A percentile compares a stretch with the other conserved stretches of the same genome.
Evolutionary conservation across 1,284 basidiomycete species (phyloP).

Genomic region (Trametes sp.): DNA sequence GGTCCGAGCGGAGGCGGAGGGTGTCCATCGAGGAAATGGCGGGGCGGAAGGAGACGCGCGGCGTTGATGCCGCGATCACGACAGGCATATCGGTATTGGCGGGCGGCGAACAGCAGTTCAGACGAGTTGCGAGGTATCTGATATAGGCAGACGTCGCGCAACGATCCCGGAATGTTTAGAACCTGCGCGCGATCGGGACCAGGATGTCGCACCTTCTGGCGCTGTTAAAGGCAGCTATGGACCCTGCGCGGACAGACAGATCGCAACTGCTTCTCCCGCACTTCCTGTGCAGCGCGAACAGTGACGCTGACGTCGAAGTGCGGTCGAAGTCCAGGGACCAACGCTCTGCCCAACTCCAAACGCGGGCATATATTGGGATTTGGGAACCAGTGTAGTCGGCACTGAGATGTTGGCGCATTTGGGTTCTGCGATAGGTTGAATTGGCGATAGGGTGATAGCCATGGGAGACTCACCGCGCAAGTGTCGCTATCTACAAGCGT

Average conservation of each 20-base stretch:
- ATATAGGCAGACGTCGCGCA: background rate
- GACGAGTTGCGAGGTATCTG: background rate
- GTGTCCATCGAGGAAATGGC: background rate
- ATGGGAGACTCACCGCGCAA: background rate
- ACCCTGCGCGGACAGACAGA: background rate
- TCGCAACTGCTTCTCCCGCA: conserved; percentile 29
- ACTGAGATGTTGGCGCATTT: background rate
- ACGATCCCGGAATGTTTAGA: background rate
- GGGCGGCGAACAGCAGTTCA: background rate
- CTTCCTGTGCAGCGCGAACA: conserved; percentile 14
- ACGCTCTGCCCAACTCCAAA: background rate
- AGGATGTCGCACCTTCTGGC: background rate
- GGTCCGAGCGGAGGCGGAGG: conserved; percentile 11
- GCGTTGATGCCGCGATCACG: background rate
- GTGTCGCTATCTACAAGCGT: background rate
- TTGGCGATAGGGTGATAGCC: background rate
- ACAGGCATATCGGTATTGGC: background rate
- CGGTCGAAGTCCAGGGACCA: background rate
- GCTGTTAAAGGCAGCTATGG: background rate
- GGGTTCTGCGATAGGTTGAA: background rate
- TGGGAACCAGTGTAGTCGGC: background rate
- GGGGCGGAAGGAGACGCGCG: background rate
- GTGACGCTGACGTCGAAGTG: background rate
- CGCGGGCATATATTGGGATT: background rate
- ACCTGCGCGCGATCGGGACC: background rate